Percentiles rank a stretch among this genome's conserved stretches.
These are phyloP conservation scores for Naganishia albida DNA, from an alignment of 1,284 basidiomycete genomes.

Conservation along the genomic window DNA sequence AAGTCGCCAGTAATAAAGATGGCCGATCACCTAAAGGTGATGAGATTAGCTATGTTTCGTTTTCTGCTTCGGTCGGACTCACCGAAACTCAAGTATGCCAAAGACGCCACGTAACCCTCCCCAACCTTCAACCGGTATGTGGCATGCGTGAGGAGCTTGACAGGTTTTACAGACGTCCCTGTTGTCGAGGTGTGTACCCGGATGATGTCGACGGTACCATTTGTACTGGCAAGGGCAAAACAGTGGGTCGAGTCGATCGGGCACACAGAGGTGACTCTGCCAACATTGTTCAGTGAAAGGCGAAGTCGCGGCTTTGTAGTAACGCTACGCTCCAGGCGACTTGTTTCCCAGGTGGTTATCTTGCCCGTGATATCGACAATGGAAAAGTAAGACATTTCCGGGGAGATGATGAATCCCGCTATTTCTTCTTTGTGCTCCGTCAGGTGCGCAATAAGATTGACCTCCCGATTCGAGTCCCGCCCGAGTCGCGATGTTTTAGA, in stretches of 20 bases:
- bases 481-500: neutral
- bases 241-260: conserved; percentile 81
- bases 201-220: conserved; percentile 80
- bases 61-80: neutral
- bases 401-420: conserved; percentile 80
- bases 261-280: conserved; percentile 76
- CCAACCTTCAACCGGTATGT: neutral
- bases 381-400: conserved; percentile 92
- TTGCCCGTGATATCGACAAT: conserved; percentile 82
- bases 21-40: conserved; percentile 44
- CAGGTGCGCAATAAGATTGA: conserved; percentile 80
- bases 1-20: conserved; percentile 76
- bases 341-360: conserved; percentile 80
- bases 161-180: conserved; percentile 96
- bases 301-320: conserved; percentile 51
- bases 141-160: conserved; percentile 59
- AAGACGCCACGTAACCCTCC: conserved; percentile 4
- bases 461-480: conserved; percentile 58
- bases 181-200: conserved; percentile 76
- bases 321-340: conserved; percentile 73
- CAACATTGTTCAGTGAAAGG: conserved; percentile 53
- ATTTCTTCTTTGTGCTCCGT: conserved; percentile 77
- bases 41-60: neutral
- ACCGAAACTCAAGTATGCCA: conserved; percentile 9
- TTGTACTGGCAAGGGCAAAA: conserved; percentile 82